Evolutionary conservation across 441 rosid genomes (phyloP).

Genomic region (Populus hybrid): DNA sequence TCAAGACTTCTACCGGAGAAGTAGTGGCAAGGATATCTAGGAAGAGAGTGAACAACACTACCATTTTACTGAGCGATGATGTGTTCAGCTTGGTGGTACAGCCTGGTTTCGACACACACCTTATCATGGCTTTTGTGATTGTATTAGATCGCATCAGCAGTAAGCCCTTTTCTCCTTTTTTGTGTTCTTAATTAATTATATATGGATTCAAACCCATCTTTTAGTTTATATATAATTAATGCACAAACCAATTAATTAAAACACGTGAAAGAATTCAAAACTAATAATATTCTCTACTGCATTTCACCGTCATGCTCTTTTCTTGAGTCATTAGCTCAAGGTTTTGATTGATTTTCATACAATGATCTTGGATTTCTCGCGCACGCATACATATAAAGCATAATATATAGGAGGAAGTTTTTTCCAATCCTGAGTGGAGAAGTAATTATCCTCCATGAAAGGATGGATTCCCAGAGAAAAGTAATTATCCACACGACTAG

Average conservation of each 20-base stretch:
- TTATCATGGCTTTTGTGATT: conserved; percentile 44
- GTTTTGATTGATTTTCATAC: too few relatives aligned
- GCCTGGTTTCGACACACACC: conserved; percentile 38
- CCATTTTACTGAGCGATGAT: conserved; percentile 39
- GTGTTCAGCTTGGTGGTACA: conserved; percentile 43
- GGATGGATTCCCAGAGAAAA: too few relatives aligned
- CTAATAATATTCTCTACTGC: too few relatives aligned
- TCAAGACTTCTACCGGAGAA: conserved; percentile 19
- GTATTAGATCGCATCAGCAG: conserved; percentile 44
- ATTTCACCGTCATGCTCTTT: too few relatives aligned
- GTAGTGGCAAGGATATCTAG: conserved; percentile 32
- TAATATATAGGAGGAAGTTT: not conserved
- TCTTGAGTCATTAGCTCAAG: too few relatives aligned
- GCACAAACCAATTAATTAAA: too few relatives aligned
- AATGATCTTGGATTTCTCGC: too few relatives aligned
- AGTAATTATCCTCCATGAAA: not conserved
- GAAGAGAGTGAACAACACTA: conserved; percentile 40
- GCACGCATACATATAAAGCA: too few relatives aligned
- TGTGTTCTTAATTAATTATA: conserved; percentile 29
- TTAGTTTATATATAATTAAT: too few relatives aligned
- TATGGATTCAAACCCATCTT: not conserved
- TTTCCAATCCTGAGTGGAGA: not conserved
- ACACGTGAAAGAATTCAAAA: too few relatives aligned
- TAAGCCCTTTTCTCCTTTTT: conserved; percentile 28
- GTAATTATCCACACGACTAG: not conserved